These are phyloP conservation scores for Hemileccinum rubropunctum DNA, from an alignment of 768 basidiomycete genomes.

Conservation along the genomic window DNA sequence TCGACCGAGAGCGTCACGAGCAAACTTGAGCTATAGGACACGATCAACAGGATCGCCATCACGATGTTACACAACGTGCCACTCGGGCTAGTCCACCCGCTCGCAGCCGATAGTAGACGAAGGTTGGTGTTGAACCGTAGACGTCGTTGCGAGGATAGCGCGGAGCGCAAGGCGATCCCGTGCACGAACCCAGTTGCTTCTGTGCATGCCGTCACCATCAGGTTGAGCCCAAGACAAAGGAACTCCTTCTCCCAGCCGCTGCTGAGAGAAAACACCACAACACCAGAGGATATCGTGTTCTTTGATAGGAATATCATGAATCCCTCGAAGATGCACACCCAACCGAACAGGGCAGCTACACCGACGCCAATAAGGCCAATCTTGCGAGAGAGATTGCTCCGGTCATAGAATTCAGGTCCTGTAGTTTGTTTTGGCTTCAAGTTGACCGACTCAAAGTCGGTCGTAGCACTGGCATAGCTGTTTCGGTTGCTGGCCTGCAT, in stretches of 20 bases:
- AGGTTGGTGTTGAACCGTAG: slow-evolving; percentile 31
- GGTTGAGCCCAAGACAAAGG: slow-evolving; percentile 25
- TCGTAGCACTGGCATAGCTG: slow-evolving; percentile 2
- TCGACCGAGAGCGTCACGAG: slow-evolving; percentile 22
- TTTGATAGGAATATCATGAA: slow-evolving; percentile 22
- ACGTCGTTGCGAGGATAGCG: slow-evolving; percentile 22
- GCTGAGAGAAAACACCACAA: slow-evolving; percentile 18
- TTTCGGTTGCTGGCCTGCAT: slow-evolving; percentile 8
- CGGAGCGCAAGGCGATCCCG: slow-evolving; percentile 26
- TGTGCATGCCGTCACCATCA: slow-evolving; percentile 27
- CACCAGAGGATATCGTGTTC: slow-evolving; percentile 22
- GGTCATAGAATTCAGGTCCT: slow-evolving; percentile 28
- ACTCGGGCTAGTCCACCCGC: slow-evolving; percentile 20
- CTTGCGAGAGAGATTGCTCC: slow-evolving; percentile 23
- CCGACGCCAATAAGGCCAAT: slow-evolving; percentile 25
- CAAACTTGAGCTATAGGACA: slow-evolving; percentile 28
- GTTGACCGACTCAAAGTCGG: slow-evolving; percentile 22
- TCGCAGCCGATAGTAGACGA: slow-evolving; percentile 24
- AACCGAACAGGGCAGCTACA: slow-evolving; percentile 20
- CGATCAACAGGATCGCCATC: slow-evolving; percentile 28
- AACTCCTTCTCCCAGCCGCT: slow-evolving; percentile 17
- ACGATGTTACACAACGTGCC: slow-evolving; percentile 19
- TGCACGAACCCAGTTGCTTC: slow-evolving; percentile 30
- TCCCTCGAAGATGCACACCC: slow-evolving; percentile 23
- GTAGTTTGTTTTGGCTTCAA: slow-evolving; percentile 21